phyloP scores from a whole-genome alignment of 208 protist species.

The Trypanosoma avium region DNA sequence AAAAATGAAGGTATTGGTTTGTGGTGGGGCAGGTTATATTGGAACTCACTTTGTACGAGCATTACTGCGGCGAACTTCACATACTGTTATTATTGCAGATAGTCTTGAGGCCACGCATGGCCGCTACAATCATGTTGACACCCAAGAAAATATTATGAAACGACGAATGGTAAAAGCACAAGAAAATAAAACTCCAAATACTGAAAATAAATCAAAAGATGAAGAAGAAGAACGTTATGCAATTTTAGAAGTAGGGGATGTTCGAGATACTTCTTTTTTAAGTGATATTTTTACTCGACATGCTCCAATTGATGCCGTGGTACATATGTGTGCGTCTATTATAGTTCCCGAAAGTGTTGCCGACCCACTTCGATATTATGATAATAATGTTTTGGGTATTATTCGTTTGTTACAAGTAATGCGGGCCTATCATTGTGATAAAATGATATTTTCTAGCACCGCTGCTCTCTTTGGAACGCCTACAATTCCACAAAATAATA shows the following conservation, averaged over 20 bases:
- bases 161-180: slow-evolving; percentile 10
- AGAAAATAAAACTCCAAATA: too few species aligned
- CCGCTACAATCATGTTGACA: slow-evolving; percentile 53
- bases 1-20: slow-evolving; percentile 90
- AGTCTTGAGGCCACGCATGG: slow-evolving; percentile 84
- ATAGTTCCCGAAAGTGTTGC: slow-evolving; percentile 92
- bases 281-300: slow-evolving; percentile 89
- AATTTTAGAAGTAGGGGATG: slow-evolving; percentile 76
- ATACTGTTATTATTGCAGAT: slow-evolving; percentile 95
- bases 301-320: slow-evolving; percentile 84
- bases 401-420: slow-evolving; percentile 93
- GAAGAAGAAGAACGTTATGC: slow-evolving; percentile 36
- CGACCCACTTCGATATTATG: slow-evolving; percentile 94
- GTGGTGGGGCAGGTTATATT: slow-evolving; percentile 98
- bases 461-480: slow-evolving; percentile 94
- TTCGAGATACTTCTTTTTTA: slow-evolving; percentile 80
- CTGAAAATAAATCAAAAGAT: too few species aligned
- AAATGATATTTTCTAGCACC: slow-evolving; percentile 96
- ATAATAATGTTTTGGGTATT: slow-evolving; percentile 96
- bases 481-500: neutral
- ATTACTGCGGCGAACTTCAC: slow-evolving; percentile 72
- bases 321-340: slow-evolving; percentile 95
- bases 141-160: slow-evolving; percentile 38
- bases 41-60: slow-evolving; percentile 95
- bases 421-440: slow-evolving; percentile 85